Evolutionary conservation across 305 asterid species (phyloP).

Genomic region (Rubia tinctorum): DNA sequence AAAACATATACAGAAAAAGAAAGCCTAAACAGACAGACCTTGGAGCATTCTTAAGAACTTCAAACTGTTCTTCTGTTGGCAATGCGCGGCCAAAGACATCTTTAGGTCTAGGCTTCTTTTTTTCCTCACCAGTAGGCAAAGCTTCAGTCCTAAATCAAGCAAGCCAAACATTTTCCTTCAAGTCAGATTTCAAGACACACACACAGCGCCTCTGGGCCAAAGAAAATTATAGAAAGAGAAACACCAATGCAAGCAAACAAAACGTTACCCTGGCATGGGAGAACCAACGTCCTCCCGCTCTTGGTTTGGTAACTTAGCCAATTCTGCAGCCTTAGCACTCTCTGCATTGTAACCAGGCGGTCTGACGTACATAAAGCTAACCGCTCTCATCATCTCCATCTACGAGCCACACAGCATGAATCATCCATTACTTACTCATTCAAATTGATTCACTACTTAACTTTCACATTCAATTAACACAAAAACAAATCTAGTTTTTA

Average conservation of each 20-base stretch:
- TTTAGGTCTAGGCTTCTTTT: slow-evolving; percentile 73
- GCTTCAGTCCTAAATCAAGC: slow-evolving; percentile 43
- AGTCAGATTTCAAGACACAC: slow-evolving; percentile 14
- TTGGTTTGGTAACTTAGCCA: slow-evolving; percentile 52
- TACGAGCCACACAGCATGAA: slow-evolving; percentile 30
- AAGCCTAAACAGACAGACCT: slow-evolving; percentile 37
- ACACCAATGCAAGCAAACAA: not conserved
- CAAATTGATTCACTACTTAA: not conserved
- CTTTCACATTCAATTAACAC: not conserved
- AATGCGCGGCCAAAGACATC: slow-evolving; percentile 89
- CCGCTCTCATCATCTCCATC: slow-evolving; percentile 98
- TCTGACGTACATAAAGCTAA: slow-evolving; percentile 93
- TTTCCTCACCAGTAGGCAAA: slow-evolving; percentile 45
- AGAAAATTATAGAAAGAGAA: slow-evolving; percentile 4
- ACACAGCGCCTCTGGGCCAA: not conserved
- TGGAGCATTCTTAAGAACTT: slow-evolving; percentile 96
- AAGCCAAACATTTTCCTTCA: slow-evolving; percentile 17
- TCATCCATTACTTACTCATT: not conserved
- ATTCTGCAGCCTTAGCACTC: slow-evolving; percentile 97
- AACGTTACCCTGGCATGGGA: slow-evolving; percentile 53
- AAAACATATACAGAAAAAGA: not conserved
- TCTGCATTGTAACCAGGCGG: slow-evolving; percentile 98
- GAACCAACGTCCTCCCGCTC: slow-evolving; percentile 41
- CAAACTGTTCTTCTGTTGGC: slow-evolving; percentile 97
- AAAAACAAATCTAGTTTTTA: not conserved